A percentile compares a stretch with the other conserved stretches of the same genome.
These are phyloP conservation scores for Cyclaneusma minus DNA, from an alignment of 2,329 filamentous ascomycete genomes.

Conservation along the genomic window DNA sequence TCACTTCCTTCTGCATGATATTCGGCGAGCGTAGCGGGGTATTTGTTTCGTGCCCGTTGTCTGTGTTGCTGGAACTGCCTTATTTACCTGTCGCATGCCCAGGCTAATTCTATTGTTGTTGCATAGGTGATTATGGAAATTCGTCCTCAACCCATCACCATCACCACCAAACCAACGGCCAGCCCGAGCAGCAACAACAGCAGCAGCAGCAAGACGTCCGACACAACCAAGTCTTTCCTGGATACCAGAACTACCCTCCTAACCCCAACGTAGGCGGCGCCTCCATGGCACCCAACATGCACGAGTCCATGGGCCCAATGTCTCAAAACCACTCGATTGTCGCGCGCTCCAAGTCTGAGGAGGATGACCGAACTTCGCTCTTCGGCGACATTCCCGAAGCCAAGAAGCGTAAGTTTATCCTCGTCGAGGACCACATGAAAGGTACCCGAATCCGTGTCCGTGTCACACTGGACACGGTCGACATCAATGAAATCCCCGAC, in stretches of 20 bases:
- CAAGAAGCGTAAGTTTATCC: slow-evolving; percentile 91
- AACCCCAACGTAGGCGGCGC: slow-evolving; percentile 37
- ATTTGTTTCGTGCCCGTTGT: too few relatives aligned
- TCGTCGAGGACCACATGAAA: slow-evolving; percentile 79
- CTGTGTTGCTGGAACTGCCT: too few relatives aligned
- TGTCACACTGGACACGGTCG: slow-evolving; percentile 82
- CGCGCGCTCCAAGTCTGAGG: slow-evolving; percentile 22
- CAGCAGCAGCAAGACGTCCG: too few relatives aligned
- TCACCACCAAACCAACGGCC: slow-evolving; percentile 42
- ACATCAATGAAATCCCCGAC: slow-evolving; percentile 92
- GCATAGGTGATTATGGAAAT: slow-evolving; percentile 45
- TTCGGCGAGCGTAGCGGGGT: too few relatives aligned
- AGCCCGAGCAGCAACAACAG: too few relatives aligned
- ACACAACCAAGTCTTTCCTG: slow-evolving; percentile 58
- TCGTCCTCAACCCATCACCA: slow-evolving; percentile 51
- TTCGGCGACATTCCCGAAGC: slow-evolving; percentile 81
- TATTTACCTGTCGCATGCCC: too few relatives aligned
- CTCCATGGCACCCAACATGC: slow-evolving; percentile 50
- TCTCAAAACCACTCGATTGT: slow-evolving; percentile 24
- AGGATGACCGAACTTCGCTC: slow-evolving; percentile 50
- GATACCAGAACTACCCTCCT: slow-evolving; percentile 49
- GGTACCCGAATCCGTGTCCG: slow-evolving; percentile 73
- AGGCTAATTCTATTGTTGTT: slow-evolving; percentile 17
- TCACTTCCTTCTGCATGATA: too few relatives aligned
- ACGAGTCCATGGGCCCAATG: slow-evolving; percentile 36